Evolutionary conservation across 441 rosid genomes (phyloP).

Genomic region (Eruca vesicaria): DNA sequence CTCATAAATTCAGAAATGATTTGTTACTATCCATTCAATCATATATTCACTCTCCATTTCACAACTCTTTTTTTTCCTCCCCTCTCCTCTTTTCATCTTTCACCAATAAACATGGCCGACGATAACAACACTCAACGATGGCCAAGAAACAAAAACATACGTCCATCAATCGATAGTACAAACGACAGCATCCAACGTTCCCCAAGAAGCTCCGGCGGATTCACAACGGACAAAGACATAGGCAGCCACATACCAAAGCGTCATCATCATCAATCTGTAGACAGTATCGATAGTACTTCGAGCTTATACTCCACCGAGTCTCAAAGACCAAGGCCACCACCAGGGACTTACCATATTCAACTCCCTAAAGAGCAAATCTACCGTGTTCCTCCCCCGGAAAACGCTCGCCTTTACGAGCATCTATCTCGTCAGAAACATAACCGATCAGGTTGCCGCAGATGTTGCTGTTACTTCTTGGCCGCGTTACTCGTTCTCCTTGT

Average conservation of each 20-base stretch:
- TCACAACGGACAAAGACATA: neutral
- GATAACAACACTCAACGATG: neutral
- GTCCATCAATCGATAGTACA: neutral
- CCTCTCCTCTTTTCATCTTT: neutral
- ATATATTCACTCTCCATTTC: neutral
- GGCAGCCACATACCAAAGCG: neutral
- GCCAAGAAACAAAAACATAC: neutral
- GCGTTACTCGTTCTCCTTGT: constrained; percentile 32
- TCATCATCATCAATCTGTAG: neutral
- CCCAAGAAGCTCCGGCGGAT: neutral
- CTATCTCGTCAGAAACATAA: constrained; percentile 42
- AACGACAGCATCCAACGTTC: neutral
- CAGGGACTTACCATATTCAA: constrained; percentile 62
- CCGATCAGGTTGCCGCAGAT: constrained; percentile 38
- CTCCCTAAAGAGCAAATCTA: constrained; percentile 74
- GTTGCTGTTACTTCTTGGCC: constrained; percentile 42
- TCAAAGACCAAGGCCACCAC: constrained; percentile 31
- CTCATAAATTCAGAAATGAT: constrained; percentile 7
- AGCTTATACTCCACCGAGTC: constrained; percentile 28
- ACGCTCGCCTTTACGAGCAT: constrained; percentile 47
- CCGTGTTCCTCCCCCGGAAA: constrained; percentile 76
- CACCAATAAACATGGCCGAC: neutral
- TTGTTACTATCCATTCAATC: neutral
- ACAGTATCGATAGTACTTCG: neutral
- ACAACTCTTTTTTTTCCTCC: neutral